A percentile compares a stretch with the other conserved stretches of the same genome.
Conservation (phyloP, 495 filamentous ascomycete genomes). For the Tuber indicum region DNA sequence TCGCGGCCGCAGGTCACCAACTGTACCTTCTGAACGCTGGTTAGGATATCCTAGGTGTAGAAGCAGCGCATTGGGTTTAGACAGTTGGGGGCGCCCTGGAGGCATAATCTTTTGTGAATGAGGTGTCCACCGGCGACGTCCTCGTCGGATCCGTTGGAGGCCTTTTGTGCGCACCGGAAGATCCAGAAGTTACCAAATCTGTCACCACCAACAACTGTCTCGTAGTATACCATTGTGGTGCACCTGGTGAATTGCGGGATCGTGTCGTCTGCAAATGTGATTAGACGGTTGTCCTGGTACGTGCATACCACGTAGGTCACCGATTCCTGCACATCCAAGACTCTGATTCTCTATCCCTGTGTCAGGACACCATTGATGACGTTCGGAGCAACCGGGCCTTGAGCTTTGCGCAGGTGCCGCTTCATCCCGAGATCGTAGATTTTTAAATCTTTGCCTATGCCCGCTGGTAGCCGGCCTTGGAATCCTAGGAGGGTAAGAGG, state of each 20-base stretch:
- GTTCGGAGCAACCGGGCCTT: conserved; percentile 69
- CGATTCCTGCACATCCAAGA: conserved; percentile 85
- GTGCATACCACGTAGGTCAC: conserved; percentile 91
- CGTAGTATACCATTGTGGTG: conserved; percentile 92
- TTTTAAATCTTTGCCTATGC: conserved; percentile 71
- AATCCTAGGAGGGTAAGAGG: conserved; percentile 83
- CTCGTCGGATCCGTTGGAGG: conserved; percentile 83
- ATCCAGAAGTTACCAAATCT: conserved; percentile 97
- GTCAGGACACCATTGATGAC: conserved; percentile 82
- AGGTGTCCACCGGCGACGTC: conserved; percentile 85
- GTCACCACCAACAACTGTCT: conserved; percentile 89
- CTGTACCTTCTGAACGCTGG: conserved; percentile 78
- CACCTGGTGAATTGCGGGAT: conserved; percentile 82
- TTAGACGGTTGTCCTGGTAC: conserved; percentile 77
- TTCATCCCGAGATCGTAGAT: conserved; percentile 88
- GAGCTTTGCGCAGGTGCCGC: conserved; percentile 83
- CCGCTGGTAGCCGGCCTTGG: conserved; percentile 81
- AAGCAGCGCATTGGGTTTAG: conserved; percentile 78
- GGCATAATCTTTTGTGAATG: conserved; percentile 75
- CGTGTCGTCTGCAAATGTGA: conserved; percentile 86
- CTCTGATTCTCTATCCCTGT: conserved; percentile 84
- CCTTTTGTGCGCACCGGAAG: conserved; percentile 76
- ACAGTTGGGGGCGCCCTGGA: conserved; percentile 80
- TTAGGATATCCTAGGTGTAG: conserved; percentile 86
- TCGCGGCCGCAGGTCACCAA: conserved; percentile 88